These are phyloP conservation scores for Pyrenopolyporus hunteri DNA, from an alignment of 495 filamentous ascomycete genomes.

Conservation along the genomic window DNA sequence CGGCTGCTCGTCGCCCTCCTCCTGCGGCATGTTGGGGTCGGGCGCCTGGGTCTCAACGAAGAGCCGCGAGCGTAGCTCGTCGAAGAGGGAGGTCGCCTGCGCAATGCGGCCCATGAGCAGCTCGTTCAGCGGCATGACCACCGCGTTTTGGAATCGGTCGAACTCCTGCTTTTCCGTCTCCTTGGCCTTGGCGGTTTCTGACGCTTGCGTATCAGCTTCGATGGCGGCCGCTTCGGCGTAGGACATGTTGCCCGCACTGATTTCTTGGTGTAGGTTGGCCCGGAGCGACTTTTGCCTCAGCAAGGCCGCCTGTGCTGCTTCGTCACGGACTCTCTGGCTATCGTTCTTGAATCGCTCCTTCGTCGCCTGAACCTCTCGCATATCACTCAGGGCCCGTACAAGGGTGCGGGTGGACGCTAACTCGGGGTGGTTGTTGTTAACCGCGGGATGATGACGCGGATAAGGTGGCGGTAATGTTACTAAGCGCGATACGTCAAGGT, in stretches of 20 bases:
- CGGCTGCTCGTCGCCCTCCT: slow-evolving; percentile 93
- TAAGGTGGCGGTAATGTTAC: slow-evolving; percentile 93
- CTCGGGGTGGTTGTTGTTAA: slow-evolving; percentile 94
- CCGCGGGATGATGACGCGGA: slow-evolving; percentile 89
- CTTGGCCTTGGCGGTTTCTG: slow-evolving; percentile 66
- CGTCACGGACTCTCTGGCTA: slow-evolving; percentile 51
- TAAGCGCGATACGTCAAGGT: slow-evolving; percentile 86
- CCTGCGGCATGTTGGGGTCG: slow-evolving; percentile 81
- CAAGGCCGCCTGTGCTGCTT: slow-evolving; percentile 50
- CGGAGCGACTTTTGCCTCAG: slow-evolving; percentile 54
- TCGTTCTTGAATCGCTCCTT: slow-evolving; percentile 62
- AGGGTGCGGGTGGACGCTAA: slow-evolving; percentile 75
- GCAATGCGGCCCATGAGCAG: slow-evolving; percentile 70
- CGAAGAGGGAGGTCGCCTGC: slow-evolving; percentile 68
- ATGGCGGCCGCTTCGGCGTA: slow-evolving; percentile 77
- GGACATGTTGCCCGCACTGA: slow-evolving; percentile 74
- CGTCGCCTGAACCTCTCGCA: slow-evolving; percentile 71
- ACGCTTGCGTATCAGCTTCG: slow-evolving; percentile 70
- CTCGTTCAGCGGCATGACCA: slow-evolving; percentile 78
- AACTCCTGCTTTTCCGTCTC: slow-evolving; percentile 73
- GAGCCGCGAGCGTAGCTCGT: slow-evolving; percentile 71
- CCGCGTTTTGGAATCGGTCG: slow-evolving; percentile 74
- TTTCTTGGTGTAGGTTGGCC: slow-evolving; percentile 71
- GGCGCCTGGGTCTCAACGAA: slow-evolving; percentile 74
- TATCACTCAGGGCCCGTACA: slow-evolving; percentile 77